These are phyloP conservation scores for Epichloe brachyelytri DNA, from an alignment of 2,329 filamentous ascomycete genomes.

Conservation along the genomic window DNA sequence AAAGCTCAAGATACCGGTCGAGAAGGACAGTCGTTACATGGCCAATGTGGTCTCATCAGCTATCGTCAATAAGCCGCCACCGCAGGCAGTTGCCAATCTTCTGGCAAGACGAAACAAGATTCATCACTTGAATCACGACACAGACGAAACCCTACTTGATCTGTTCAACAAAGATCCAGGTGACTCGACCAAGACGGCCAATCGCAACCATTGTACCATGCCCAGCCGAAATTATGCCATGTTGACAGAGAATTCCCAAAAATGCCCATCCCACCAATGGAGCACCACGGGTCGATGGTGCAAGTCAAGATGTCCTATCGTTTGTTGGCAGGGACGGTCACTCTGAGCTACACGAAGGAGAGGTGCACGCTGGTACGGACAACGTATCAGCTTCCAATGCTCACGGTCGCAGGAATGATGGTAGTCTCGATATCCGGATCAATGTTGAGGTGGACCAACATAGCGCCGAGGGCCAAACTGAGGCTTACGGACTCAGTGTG, in stretches of 20 bases:
- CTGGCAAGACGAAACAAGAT: conserved; percentile 82
- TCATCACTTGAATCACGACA: conserved; percentile 55
- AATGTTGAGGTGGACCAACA: conserved; percentile 80
- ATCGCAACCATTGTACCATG: conserved; percentile 76
- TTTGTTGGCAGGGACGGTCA: conserved; percentile 50
- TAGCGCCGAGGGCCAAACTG: conserved; percentile 66
- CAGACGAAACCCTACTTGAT: conserved; percentile 87
- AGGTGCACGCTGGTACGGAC: conserved; percentile 61
- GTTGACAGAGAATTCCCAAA: conserved; percentile 68
- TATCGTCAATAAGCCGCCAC: conserved; percentile 90
- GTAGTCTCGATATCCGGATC: conserved; percentile 66
- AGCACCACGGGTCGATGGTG: conserved; percentile 12
- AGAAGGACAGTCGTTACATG: conserved; percentile 87
- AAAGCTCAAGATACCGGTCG: conserved; percentile 59
- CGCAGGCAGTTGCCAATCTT: conserved; percentile 76
- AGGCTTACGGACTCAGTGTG: conserved; percentile 76
- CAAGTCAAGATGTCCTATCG: conserved; percentile 9
- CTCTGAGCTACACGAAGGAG: conserved; percentile 59
- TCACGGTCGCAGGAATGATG: conserved; percentile 43
- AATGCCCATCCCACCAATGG: conserved; percentile 19
- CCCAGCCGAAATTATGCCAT: conserved; percentile 88
- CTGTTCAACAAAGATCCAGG: conserved; percentile 88
- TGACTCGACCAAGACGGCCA: conserved; percentile 55
- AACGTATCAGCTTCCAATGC: conserved; percentile 57
- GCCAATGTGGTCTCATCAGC: conserved; percentile 87